These are phyloP conservation scores for Sambucus nigra DNA, from an alignment of 129 eudicot genomes.

Conservation along the genomic window DNA sequence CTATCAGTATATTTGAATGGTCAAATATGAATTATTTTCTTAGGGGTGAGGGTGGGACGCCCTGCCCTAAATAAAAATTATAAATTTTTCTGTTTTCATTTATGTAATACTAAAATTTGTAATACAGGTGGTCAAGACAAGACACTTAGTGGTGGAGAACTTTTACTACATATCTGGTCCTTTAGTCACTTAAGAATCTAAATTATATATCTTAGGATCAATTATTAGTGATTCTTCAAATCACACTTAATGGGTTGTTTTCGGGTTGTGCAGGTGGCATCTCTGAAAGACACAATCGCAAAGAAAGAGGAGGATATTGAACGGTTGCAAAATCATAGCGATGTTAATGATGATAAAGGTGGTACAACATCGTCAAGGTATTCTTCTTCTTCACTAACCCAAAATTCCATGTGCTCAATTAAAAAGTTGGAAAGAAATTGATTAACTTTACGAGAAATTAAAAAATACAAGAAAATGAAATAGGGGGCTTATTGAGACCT, in stretches of 20 bases:
- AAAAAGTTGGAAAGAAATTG: too few species aligned
- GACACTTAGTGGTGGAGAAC: conserved; percentile 51
- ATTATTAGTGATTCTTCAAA: neutral
- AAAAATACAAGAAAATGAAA: too few species aligned
- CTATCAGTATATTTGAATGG: too few species aligned
- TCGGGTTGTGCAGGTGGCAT: conserved; percentile 42
- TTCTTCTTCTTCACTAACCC: conserved; percentile 33
- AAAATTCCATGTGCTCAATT: conserved; percentile 12
- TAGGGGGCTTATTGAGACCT: too few species aligned
- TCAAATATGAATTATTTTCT: too few species aligned
- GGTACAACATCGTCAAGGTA: conserved; percentile 25
- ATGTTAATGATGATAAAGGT: conserved; percentile 24
- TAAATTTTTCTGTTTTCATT: neutral
- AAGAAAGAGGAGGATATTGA: conserved; percentile 87
- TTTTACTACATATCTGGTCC: too few species aligned
- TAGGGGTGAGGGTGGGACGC: too few species aligned
- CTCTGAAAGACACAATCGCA: conserved; percentile 52
- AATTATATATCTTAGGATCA: too few species aligned
- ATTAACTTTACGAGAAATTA: too few species aligned
- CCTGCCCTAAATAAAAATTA: too few species aligned
- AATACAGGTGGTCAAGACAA: conserved; percentile 89
- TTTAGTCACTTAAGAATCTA: too few species aligned
- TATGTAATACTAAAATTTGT: neutral
- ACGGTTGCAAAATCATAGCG: conserved; percentile 30
- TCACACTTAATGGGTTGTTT: neutral